Evolutionary conservation across 345 rosid species (phyloP).

Genomic region (Conringia planisiliqua): DNA sequence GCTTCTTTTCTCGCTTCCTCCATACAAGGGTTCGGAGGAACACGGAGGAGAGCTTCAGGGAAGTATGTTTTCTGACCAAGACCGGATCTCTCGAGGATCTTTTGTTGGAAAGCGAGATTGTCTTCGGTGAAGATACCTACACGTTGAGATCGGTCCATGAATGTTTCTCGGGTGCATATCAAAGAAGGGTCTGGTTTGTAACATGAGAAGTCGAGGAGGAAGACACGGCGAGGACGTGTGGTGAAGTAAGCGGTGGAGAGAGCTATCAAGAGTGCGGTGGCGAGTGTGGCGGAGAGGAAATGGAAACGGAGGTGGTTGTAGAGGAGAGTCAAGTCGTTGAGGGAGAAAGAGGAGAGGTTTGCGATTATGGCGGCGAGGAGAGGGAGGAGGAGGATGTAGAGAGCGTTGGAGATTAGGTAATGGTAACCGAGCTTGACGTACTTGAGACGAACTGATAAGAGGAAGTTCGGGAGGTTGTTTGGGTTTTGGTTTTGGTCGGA

Average conservation of each 20-base stretch:
- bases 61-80: conserved; percentile 70
- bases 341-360: conserved; percentile 50
- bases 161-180: conserved; percentile 53
- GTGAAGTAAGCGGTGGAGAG: conserved; percentile 65
- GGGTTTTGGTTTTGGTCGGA: conserved; percentile 21
- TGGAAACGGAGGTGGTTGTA: conserved; percentile 57
- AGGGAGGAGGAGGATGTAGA: conserved; percentile 58
- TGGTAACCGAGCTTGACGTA: conserved; percentile 86
- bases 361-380: conserved; percentile 43
- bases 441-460: conserved; percentile 64
- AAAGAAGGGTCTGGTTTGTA: conserved; percentile 62
- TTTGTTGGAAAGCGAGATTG: conserved; percentile 69
- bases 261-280: conserved; percentile 50
- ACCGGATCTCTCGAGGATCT: conserved; percentile 79
- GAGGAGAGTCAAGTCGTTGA: conserved; percentile 42
- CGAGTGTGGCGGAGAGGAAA: conserved; percentile 46
- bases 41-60: conserved; percentile 57
- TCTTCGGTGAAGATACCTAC: conserved; percentile 53
- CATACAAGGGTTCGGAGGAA: conserved; percentile 44
- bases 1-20: conserved; percentile 47
- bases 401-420: conserved; percentile 72
- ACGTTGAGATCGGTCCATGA: conserved; percentile 50
- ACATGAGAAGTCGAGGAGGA: conserved; percentile 69
- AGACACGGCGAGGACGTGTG: conserved; percentile 66
- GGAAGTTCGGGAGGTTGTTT: conserved; percentile 68